Percentiles rank a stretch among this genome's conserved stretches.
phyloP scores from a whole-genome alignment of 352 stramenopile species.

The Globisporangium radiosum region DNA sequence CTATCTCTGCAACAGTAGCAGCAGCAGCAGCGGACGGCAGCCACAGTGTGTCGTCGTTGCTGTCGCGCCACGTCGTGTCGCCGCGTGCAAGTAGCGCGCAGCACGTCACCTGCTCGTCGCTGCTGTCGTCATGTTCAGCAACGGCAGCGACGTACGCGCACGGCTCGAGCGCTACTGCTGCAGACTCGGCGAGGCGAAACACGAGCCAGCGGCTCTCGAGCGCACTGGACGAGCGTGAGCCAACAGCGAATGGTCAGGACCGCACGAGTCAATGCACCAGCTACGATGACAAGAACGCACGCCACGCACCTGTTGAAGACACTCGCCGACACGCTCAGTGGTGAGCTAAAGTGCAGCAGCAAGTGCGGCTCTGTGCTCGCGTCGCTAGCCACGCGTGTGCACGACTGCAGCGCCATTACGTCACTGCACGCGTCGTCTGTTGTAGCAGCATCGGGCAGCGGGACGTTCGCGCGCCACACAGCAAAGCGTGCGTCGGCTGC shows the following conservation, averaged over 20 bases:
- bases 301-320: neutral
- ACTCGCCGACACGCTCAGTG: neutral
- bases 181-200: conserved; percentile 1
- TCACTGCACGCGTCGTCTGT: neutral
- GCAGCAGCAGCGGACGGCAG: neutral
- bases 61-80: neutral
- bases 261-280: neutral
- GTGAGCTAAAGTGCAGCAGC: conserved; percentile 5
- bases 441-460: neutral
- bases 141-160: conserved; percentile 9
- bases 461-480: conserved; percentile 11
- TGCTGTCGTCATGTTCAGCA: too few relatives aligned
- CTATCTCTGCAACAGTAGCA: neutral
- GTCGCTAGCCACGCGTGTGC: conserved; percentile 3
- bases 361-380: conserved; percentile 11
- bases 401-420: conserved; percentile 2
- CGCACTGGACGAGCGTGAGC: neutral
- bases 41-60: neutral
- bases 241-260: neutral
- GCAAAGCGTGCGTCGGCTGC: conserved; percentile 18
- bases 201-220: neutral
- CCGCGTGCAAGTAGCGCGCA: conserved; percentile 2
- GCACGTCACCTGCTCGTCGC: conserved; percentile 10
- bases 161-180: neutral
- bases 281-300: neutral